Conservation (phyloP, 2,329 filamentous ascomycete species). For the Neospermospora avenae region DNA sequence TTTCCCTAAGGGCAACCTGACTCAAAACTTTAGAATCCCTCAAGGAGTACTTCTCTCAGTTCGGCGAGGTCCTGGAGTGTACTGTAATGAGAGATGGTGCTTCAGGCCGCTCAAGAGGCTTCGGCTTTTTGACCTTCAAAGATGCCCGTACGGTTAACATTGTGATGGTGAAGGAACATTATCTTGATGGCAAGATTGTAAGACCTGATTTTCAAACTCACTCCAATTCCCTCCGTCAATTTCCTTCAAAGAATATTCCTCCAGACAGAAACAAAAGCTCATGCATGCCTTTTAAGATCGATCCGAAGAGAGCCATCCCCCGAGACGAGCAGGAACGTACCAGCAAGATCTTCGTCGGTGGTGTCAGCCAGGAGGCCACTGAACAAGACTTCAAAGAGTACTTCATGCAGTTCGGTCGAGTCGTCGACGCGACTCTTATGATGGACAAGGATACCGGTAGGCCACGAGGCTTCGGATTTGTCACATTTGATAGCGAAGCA, state of each 20-base stretch:
- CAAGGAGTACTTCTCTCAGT: constrained; percentile 95
- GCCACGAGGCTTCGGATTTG: constrained; percentile 93
- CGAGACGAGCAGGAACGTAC: constrained; percentile 98
- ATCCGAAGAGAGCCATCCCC: constrained; percentile 95
- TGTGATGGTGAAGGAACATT: constrained; percentile 99
- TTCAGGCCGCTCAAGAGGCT: constrained; percentile 89
- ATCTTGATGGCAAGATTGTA: constrained; percentile 97
- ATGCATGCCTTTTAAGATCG: constrained; percentile 56
- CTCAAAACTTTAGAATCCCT: constrained; percentile 69
- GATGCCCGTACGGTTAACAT: constrained; percentile 98
- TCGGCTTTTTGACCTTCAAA: constrained; percentile 96
- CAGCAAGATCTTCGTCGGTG: constrained; percentile 97
- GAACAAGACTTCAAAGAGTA: constrained; percentile 96
- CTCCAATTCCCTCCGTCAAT: constrained; percentile 13
- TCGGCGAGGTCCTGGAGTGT: constrained; percentile 94
- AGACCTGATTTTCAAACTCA: constrained; percentile 39
- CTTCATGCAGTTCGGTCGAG: constrained; percentile 93
- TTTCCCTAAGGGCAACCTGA: constrained; percentile 10
- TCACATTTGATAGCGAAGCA: constrained; percentile 94
- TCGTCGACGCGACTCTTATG: constrained; percentile 97
- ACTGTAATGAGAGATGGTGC: constrained; percentile 99
- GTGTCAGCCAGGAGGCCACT: constrained; percentile 94
- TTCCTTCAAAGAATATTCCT: constrained; percentile 14
- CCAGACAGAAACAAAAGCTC: constrained; percentile 31
- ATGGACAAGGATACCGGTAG: constrained; percentile 99